Percentiles rank a stretch among this genome's conserved stretches.
Conservation (phyloP, 768 basidiomycete species). For the Trametes maxima region DNA sequence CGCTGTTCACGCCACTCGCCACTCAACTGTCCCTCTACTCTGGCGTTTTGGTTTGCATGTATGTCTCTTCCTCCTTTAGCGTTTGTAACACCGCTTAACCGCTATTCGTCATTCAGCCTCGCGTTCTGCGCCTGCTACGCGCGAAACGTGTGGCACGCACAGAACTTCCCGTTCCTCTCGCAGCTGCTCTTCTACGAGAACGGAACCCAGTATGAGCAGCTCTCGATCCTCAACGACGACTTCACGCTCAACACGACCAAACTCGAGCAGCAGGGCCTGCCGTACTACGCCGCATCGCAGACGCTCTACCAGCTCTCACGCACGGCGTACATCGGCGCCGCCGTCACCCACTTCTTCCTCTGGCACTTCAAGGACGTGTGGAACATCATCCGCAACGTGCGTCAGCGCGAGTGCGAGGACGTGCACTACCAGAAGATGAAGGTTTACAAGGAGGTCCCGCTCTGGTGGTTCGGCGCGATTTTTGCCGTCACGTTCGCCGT, state of each 20-base stretch:
- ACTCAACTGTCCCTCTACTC: constrained; percentile 22
- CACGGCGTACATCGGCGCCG: constrained; percentile 43
- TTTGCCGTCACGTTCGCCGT: constrained; percentile 47
- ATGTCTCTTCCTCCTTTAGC: constrained; percentile 36
- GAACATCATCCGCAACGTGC: constrained; percentile 26
- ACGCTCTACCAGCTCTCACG: constrained; percentile 38
- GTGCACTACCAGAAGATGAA: constrained; percentile 63
- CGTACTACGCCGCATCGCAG: constrained; percentile 50
- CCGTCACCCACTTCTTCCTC: constrained; percentile 45
- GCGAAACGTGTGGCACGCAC: constrained; percentile 54
- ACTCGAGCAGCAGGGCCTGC: constrained; percentile 48
- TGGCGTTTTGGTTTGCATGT: constrained; percentile 37
- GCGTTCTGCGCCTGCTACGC: constrained; percentile 46
- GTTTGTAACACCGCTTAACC: not conserved
- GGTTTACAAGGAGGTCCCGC: constrained; percentile 43
- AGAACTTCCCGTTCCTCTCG: constrained; percentile 56
- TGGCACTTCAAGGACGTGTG: constrained; percentile 21
- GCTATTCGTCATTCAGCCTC: constrained; percentile 3
- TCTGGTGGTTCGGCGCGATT: constrained; percentile 50
- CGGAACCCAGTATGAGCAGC: constrained; percentile 54
- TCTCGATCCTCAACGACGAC: constrained; percentile 52
- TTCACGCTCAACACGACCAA: constrained; percentile 52
- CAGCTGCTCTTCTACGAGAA: constrained; percentile 42
- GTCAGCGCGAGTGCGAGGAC: constrained; percentile 38
- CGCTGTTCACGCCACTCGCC: constrained; percentile 34